These are phyloP conservation scores for Phytophthora idaei DNA, from an alignment of 352 stramenopile species.

Conservation along the genomic window DNA sequence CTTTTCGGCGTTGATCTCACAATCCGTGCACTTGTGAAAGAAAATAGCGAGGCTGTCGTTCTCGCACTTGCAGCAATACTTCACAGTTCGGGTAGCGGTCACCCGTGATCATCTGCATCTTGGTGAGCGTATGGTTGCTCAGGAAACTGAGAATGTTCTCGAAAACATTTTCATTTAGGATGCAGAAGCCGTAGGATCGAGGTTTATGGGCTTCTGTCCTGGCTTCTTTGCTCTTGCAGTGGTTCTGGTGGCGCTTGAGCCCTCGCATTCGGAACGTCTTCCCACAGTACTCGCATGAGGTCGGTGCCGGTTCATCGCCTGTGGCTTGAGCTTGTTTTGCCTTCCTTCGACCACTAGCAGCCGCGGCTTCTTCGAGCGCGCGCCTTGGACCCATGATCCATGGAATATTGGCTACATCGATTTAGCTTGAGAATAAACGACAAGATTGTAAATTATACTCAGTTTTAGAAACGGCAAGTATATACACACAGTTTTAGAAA, in stretches of 20 bases:
- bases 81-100: conserved; percentile 12
- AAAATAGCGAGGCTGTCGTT: conserved; percentile 13
- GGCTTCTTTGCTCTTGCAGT: not conserved
- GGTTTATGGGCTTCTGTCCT: not conserved
- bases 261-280: not conserved
- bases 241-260: conserved; percentile 1
- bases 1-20: not conserved
- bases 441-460: not conserved
- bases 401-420: too few relatives aligned
- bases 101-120: conserved; percentile 20
- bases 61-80: conserved; percentile 24
- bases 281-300: not conserved
- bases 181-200: conserved; percentile 11
- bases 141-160: conserved; percentile 22
- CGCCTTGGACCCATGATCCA: too few relatives aligned
- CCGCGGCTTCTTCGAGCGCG: not conserved
- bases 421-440: too few relatives aligned
- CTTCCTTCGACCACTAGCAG: not conserved
- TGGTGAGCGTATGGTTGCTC: conserved; percentile 19
- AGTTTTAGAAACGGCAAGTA: not conserved
- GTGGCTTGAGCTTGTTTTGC: not conserved
- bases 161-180: conserved; percentile 12
- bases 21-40: not conserved
- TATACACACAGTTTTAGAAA: not conserved
- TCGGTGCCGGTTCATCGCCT: not conserved